A percentile compares a stretch with the other conserved stretches of the same genome.
phyloP scores from a whole-genome alignment of 495 filamentous ascomycete species.

The Bombardia bombarda region DNA sequence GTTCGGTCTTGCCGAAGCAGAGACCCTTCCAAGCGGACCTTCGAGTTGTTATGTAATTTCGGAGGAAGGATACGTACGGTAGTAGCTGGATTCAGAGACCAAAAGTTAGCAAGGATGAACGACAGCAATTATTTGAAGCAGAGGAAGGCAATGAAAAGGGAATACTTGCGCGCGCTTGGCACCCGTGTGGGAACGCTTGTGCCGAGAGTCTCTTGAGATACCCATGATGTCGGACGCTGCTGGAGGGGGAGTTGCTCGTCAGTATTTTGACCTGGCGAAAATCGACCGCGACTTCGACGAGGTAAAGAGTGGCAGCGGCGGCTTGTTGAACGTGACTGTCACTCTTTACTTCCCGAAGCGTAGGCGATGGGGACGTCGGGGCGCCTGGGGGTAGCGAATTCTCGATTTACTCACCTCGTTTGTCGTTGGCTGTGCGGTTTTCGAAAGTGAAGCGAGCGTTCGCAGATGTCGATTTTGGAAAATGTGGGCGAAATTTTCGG shows the following conservation, averaged over 20 bases:
- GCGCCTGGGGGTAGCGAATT: background rate
- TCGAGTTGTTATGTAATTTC: slow-evolving; percentile 31
- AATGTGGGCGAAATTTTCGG: background rate
- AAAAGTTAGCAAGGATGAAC: background rate
- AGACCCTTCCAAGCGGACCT: slow-evolving; percentile 42
- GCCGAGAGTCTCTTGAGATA: slow-evolving; percentile 98
- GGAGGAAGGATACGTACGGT: slow-evolving; percentile 22
- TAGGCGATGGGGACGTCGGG: background rate
- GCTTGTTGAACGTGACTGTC: no score
- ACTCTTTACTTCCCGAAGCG: background rate
- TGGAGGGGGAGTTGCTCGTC: background rate
- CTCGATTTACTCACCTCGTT: background rate
- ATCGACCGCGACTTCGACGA: no score
- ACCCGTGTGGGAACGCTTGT: slow-evolving; percentile 97
- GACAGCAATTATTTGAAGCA: no score
- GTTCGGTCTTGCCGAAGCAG: slow-evolving; percentile 11
- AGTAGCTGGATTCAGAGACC: slow-evolving; percentile 19
- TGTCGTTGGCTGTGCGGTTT: background rate
- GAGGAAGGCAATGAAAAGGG: background rate
- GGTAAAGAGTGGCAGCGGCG: no score
- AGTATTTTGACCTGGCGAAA: no score
- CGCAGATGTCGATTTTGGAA: background rate
- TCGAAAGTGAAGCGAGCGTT: background rate
- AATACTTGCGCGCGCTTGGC: slow-evolving; percentile 68
- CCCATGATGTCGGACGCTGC: slow-evolving; percentile 63